A percentile compares a stretch with the other conserved stretches of the same genome.
phyloP scores from a whole-genome alignment of 345 rosid species.

The Hibiscus syriacus region DNA sequence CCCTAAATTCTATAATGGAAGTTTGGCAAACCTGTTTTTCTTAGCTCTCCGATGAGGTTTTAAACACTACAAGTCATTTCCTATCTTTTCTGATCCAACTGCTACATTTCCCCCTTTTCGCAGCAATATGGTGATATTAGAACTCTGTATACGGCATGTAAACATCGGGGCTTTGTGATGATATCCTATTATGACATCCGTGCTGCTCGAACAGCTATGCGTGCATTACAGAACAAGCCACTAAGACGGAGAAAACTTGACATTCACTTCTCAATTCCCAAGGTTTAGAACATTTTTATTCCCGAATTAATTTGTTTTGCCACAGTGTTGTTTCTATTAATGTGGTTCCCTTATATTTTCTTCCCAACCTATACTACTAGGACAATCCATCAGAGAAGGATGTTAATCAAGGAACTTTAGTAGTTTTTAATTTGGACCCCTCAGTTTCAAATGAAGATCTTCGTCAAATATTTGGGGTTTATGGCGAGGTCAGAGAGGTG shows the following conservation, averaged over 20 bases:
- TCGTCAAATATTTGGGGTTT: constrained; percentile 55
- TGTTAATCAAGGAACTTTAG: constrained; percentile 75
- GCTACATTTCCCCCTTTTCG: constrained; percentile 8
- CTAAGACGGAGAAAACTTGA: constrained; percentile 67
- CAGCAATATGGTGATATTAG: constrained; percentile 74
- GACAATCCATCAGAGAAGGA: constrained; percentile 83
- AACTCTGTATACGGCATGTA: constrained; percentile 70
- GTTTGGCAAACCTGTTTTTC: neutral
- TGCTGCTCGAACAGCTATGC: constrained; percentile 72
- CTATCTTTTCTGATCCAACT: neutral
- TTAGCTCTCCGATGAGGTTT: neutral
- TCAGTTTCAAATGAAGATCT: constrained; percentile 72
- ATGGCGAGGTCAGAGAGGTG: constrained; percentile 85
- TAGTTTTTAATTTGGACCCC: constrained; percentile 68
- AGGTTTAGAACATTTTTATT: constrained; percentile 29
- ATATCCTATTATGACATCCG: constrained; percentile 78
- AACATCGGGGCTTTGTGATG: constrained; percentile 79
- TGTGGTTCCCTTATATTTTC: neutral
- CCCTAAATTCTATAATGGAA: neutral
- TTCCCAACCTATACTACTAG: constrained; percentile 18
- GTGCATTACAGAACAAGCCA: constrained; percentile 59
- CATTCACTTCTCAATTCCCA: constrained; percentile 80
- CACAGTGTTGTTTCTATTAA: neutral
- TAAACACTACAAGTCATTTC: neutral
- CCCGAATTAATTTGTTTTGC: neutral